Conservation (phyloP, 2,329 filamentous ascomycete genomes). For the Cryphonectria japonica region DNA sequence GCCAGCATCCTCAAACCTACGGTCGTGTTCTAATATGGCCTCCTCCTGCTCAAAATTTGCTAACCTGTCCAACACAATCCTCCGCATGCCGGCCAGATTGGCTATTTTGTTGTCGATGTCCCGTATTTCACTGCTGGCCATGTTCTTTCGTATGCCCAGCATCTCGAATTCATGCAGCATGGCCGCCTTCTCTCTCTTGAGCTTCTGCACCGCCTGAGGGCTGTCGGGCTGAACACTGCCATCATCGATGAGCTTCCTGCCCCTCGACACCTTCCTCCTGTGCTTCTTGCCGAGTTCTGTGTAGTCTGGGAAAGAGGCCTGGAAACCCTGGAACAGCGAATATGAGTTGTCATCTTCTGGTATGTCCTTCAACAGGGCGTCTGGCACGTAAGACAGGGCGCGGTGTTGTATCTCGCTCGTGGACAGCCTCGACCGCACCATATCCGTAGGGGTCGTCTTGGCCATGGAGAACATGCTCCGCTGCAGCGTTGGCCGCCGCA, state of each 20-base stretch:
- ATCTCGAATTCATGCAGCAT: slow-evolving; percentile 88
- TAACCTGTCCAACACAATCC: slow-evolving; percentile 85
- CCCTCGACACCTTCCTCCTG: slow-evolving; percentile 71
- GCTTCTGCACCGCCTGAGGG: slow-evolving; percentile 69
- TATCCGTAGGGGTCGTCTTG: slow-evolving; percentile 87
- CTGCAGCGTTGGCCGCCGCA: slow-evolving; percentile 82
- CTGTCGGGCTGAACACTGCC: slow-evolving; percentile 57
- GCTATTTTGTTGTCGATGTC: slow-evolving; percentile 97
- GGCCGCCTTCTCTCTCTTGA: slow-evolving; percentile 79
- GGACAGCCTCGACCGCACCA: slow-evolving; percentile 90
- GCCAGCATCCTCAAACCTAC: slow-evolving; percentile 53
- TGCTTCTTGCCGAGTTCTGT: slow-evolving; percentile 72
- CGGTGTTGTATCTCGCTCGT: slow-evolving; percentile 92
- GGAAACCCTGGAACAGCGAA: slow-evolving; percentile 95
- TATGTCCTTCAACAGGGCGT: slow-evolving; percentile 87
- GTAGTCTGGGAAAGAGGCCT: slow-evolving; percentile 79
- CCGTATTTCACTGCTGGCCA: slow-evolving; percentile 93
- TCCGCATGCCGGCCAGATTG: slow-evolving; percentile 90
- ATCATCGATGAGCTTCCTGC: slow-evolving; percentile 75
- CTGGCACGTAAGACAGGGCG: slow-evolving; percentile 83
- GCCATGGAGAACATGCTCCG: slow-evolving; percentile 90
- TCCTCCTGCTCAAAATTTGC: slow-evolving; percentile 90
- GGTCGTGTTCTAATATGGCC: slow-evolving; percentile 83
- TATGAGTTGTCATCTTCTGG: slow-evolving; percentile 85
- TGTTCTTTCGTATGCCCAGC: slow-evolving; percentile 91